Base-by-base conservation (phyloP, 83 land plant genomes). In the Diphasiastrum complanatum region DNA sequence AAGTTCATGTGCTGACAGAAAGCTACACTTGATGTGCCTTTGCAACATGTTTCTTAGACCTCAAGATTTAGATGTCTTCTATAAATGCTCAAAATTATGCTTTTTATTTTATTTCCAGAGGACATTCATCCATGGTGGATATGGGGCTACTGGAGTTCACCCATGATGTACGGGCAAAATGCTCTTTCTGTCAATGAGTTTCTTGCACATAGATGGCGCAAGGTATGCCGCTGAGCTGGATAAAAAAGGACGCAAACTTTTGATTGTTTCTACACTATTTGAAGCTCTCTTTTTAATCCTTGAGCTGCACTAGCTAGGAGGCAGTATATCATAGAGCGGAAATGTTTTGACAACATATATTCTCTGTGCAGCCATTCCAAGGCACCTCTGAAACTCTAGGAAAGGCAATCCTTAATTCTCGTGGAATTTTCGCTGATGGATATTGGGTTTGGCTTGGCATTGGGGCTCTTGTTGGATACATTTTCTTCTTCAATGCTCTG, bases 61-160 rank as follows among this genome's bases (percentile, higher is more conserved):
- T 40, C n/a, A n/a, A n/a, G n/a, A n/a, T n/a, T n/a, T n/a, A n/a
- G 43, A 8, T 40, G 8, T 40, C 43, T 40, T 40, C 43, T 14
- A 40, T 40, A 8, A 8, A 8, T 8, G 8, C 43, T 14, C 43
- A 40, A 8, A 40, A 40, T 8, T 40, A 43, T 4, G 63, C 23
- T 60, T 37, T n/a, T 60, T 4, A n/a, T 2, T 56, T 32, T 31
- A 16, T 27, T 29, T 56, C 4, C 51, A 61, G 64, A 50, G 25
- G 18, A 5, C 58, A 63, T 50, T n/a, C 56, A 54, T 8, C n/a
- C 6, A 2, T 63, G 56, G 66, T 63, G 66, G 53, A 32, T 30
- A 5, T 63, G 66, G 53, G 66, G 66, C 16, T 66, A 36, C 47
- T 51, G 70, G 63, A 56, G 20, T 56, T 43, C 63, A 0, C 64